Conservation (phyloP, 345 rosid species). For the Cochlearia excelsa region DNA sequence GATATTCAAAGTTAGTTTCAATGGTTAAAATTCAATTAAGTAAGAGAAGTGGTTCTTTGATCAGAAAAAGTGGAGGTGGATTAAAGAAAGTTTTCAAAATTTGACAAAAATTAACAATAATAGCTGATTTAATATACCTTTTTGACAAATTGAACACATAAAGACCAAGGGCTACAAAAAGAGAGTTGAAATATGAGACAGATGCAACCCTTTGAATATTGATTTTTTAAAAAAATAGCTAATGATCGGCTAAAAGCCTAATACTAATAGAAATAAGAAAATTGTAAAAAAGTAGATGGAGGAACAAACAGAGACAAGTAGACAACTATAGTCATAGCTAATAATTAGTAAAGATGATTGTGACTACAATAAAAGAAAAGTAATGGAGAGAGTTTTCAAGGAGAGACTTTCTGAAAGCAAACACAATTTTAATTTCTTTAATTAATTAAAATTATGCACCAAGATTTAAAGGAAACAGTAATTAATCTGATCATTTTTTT, state of each 20-base stretch:
- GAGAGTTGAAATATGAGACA: slow-evolving; percentile 25
- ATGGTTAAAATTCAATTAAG: background rate
- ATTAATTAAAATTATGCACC: too few relatives aligned
- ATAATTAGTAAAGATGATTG: slow-evolving; percentile 31
- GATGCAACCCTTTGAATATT: slow-evolving; percentile 25
- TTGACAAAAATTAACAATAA: background rate
- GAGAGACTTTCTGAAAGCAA: slow-evolving; percentile 27
- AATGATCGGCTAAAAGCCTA: slow-evolving; percentile 2
- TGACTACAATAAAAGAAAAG: slow-evolving; percentile 20
- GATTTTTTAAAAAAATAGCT: background rate
- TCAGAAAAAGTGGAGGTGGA: slow-evolving; percentile 20
- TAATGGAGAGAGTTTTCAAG: slow-evolving; percentile 23
- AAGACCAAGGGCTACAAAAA: slow-evolving; percentile 6
- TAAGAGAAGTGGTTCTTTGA: slow-evolving; percentile 2
- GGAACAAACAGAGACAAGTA: slow-evolving; percentile 4
- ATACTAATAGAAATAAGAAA: slow-evolving; percentile 1
- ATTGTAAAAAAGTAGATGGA: slow-evolving; percentile 3
- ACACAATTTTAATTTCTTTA: slow-evolving; percentile 1
- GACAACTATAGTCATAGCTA: slow-evolving; percentile 34
- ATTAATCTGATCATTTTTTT: too few relatives aligned
- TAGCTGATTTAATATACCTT: slow-evolving; percentile 21
- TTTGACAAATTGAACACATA: slow-evolving; percentile 30
- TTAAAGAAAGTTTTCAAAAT: slow-evolving; percentile 22
- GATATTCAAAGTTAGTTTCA: background rate
- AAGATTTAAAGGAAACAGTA: too few relatives aligned